Evolutionary conservation across 73 alveolate genomes (phyloP).

Genomic region (Loxodes magnus): DNA sequence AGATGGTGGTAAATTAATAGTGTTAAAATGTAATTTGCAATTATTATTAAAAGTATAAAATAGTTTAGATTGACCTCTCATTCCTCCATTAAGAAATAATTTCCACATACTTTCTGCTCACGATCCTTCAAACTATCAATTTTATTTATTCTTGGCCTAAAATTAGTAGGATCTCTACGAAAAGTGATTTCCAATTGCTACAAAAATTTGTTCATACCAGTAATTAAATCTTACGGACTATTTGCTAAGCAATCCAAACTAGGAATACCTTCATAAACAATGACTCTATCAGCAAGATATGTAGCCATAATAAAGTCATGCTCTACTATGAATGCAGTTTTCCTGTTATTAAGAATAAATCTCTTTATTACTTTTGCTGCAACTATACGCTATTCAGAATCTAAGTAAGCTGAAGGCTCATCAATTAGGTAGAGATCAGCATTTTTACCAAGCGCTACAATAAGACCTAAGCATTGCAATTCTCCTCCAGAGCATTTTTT

Average conservation of each 20-base stretch:
- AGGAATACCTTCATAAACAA: slow-evolving; percentile 84
- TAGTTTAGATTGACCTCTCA: slow-evolving; percentile 12
- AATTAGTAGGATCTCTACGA: slow-evolving; percentile 97
- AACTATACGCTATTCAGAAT: slow-evolving; percentile 90
- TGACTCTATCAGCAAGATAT: slow-evolving; percentile 91
- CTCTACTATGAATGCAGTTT: slow-evolving; percentile 92
- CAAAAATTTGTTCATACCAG: slow-evolving; percentile 95
- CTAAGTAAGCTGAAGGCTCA: slow-evolving; percentile 98
- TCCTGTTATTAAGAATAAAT: slow-evolving; percentile 78
- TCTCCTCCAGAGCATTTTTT: slow-evolving; percentile 98
- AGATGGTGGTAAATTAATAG: too few species aligned
- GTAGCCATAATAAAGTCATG: slow-evolving; percentile 99
- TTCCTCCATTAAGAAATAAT: slow-evolving; percentile 84
- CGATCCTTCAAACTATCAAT: slow-evolving; percentile 87
- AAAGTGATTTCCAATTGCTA: slow-evolving; percentile 79
- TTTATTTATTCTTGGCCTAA: slow-evolving; percentile 98
- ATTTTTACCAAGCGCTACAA: slow-evolving; percentile 90
- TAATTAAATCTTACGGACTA: slow-evolving; percentile 82
- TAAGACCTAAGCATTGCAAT: slow-evolving; percentile 93
- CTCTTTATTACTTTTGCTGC: slow-evolving; percentile 95
- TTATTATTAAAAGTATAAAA: neutral
- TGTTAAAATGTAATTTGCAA: too few species aligned
- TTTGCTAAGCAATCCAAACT: slow-evolving; percentile 76
- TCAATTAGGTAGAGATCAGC: slow-evolving; percentile 82
- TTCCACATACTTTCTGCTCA: slow-evolving; percentile 89